Percentiles rank a stretch among this genome's conserved stretches.
Conservation (phyloP, 2,329 filamentous ascomycete genomes). For the Phaeoacremonium minimum region DNA sequence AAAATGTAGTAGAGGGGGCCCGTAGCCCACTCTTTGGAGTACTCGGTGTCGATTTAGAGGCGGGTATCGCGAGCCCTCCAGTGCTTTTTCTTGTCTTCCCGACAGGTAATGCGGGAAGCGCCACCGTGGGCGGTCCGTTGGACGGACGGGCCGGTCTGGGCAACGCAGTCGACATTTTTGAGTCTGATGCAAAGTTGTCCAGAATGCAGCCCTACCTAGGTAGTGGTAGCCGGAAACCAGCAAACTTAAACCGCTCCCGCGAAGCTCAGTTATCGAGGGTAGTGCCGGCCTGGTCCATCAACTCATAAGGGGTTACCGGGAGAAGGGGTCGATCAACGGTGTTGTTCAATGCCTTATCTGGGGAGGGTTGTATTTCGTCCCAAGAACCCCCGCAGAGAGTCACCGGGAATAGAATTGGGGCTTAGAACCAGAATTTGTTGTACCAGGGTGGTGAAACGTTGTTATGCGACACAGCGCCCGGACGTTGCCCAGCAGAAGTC, state of each 20-base stretch:
- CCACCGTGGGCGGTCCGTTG: constrained; percentile 65
- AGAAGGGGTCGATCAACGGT: constrained; percentile 1
- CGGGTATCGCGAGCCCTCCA: constrained; percentile 36
- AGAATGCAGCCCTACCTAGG: too few species aligned
- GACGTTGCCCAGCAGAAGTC: neutral
- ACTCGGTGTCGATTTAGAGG: constrained; percentile 36
- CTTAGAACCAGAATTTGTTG: constrained; percentile 6
- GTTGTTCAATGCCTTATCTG: neutral
- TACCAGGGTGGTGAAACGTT: constrained; percentile 17
- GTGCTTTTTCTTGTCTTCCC: constrained; percentile 68
- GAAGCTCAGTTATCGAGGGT: constrained; percentile 8
- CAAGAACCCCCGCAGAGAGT: neutral
- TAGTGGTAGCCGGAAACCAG: too few species aligned
- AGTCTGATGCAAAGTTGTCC: too few species aligned
- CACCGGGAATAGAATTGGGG: constrained; percentile 7
- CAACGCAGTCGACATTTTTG: constrained; percentile 54
- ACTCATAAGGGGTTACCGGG: neutral
- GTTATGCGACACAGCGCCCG: constrained; percentile 14
- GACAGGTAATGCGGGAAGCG: constrained; percentile 70
- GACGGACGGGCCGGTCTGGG: constrained; percentile 65
- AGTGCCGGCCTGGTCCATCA: constrained; percentile 10
- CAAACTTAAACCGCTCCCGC: too few species aligned
- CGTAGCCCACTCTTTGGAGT: constrained; percentile 55
- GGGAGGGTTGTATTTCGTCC: neutral
- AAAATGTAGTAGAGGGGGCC: constrained; percentile 53